Percentiles rank a stretch among this genome's conserved stretches.
Evolutionary conservation across 495 filamentous ascomycete species (phyloP).

Genomic region (Podospora pseudoanserina): DNA sequence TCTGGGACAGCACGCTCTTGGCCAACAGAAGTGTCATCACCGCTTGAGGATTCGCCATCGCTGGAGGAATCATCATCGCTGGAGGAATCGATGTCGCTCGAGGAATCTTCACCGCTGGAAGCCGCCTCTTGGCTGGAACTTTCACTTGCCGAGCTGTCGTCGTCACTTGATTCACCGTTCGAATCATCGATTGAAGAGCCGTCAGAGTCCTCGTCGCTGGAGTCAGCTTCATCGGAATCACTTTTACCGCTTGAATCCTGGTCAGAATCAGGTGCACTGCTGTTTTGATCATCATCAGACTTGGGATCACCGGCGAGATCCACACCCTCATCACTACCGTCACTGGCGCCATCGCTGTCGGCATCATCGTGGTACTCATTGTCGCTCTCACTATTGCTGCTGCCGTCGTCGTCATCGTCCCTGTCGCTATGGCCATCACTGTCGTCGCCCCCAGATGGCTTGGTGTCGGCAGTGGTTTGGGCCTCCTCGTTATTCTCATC

Average conservation of each 20-base stretch:
- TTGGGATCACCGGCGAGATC: constrained; percentile 9
- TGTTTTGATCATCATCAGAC: not conserved
- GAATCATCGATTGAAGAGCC: constrained; percentile 16
- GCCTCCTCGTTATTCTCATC: not conserved
- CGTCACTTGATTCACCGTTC: constrained; percentile 17
- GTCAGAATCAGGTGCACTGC: constrained; percentile 19
- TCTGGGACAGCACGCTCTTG: not conserved
- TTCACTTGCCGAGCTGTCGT: not conserved
- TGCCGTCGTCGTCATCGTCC: constrained; percentile 14
- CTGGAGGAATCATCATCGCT: constrained; percentile 14
- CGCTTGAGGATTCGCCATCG: constrained; percentile 1
- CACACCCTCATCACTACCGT: constrained; percentile 6
- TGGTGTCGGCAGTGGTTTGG: not conserved
- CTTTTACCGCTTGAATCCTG: constrained; percentile 20
- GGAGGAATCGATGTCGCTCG: constrained; percentile 13
- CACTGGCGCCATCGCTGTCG: constrained; percentile 8
- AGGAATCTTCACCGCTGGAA: constrained; percentile 8
- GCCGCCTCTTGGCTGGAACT: not conserved
- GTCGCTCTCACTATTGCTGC: not conserved
- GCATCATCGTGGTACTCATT: constrained; percentile 8
- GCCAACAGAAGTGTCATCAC: constrained; percentile 3
- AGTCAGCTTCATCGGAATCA: constrained; percentile 24
- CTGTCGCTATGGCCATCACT: constrained; percentile 13
- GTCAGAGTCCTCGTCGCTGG: constrained; percentile 8
- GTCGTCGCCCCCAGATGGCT: constrained; percentile 3